Conservation (phyloP, 108 stramenopile species). For the Chaetoceros muelleri region DNA sequence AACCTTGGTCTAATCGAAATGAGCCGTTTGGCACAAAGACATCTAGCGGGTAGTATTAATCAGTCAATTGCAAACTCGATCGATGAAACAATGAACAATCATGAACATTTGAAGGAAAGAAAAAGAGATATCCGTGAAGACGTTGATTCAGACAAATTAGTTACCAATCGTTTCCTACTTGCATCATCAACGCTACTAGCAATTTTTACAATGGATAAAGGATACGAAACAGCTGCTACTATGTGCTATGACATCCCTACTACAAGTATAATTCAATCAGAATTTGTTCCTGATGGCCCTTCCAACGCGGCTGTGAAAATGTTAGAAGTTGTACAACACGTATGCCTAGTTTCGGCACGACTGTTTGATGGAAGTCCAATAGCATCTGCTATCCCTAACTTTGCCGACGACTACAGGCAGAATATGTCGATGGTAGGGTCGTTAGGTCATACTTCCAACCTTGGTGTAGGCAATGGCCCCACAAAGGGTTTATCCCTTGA, state of each 20-base stretch:
- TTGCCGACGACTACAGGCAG: constrained; percentile 40
- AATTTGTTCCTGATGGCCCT: constrained; percentile 35
- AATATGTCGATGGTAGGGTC: constrained; percentile 8
- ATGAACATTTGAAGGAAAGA: constrained; percentile 2
- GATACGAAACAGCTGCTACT: constrained; percentile 34
- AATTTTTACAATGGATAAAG: constrained; percentile 54
- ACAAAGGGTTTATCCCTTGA: constrained; percentile 64
- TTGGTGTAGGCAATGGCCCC: constrained; percentile 19
- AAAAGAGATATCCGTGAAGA: constrained; percentile 23
- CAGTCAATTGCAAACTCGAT: constrained; percentile 61
- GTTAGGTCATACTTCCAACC: constrained; percentile 9
- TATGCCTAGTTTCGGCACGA: constrained; percentile 54
- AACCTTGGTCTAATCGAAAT: constrained; percentile 64
- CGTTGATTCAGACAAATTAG: constrained; percentile 30
- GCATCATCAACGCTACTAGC: constrained; percentile 54
- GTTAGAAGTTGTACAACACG: constrained; percentile 40
- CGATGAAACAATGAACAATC: constrained; percentile 18
- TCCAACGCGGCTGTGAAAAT: constrained; percentile 28
- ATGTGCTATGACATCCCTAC: constrained; percentile 21
- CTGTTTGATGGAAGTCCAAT: constrained; percentile 58
- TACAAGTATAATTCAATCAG: constrained; percentile 26
- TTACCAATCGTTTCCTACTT: constrained; percentile 47
- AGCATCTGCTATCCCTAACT: constrained; percentile 51
- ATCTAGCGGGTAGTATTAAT: constrained; percentile 49
- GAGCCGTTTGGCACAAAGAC: constrained; percentile 63